Evolutionary conservation across 345 rosid species (phyloP), one percentile per base, ranked within the genome.

Genomic region (Eucalyptus caleyi): DNA sequence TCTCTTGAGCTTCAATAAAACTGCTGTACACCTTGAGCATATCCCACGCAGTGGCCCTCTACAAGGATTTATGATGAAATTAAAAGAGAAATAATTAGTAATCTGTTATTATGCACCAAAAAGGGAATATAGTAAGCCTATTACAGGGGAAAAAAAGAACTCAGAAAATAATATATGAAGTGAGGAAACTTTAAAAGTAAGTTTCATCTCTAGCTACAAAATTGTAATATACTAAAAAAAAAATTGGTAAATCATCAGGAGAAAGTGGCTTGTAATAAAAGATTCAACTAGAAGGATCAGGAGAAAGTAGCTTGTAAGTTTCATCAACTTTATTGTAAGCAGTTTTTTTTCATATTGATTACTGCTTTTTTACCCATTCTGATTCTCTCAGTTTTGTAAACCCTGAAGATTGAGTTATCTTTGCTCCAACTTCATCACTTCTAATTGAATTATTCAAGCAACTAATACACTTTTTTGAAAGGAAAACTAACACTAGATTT

Each of bases 41-140:
- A 94, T 98, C 99, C 99, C 98, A 96, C 3, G 98, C 97, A 91
- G 93, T 95, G 88, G 98, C 99, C 80, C 93, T 93, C 99, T 97
- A 89, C 88, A 91, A 50, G 91, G 56, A 86, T 81, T 77, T 8
- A 34, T 6, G 34, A 88, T 88, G 56, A 67, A 47, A 81, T 87
- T 21, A 90, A 59, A 59, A 59, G 56, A 65, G 87, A 44, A 89
- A 42, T 86, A 6, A 21, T 23, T 34, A 34, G 56, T 16, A 4
- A 81, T 50, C 72, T 15, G 32, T 13, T 44, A n/a, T 87, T 47
- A 44, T 50, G 81, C 51, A 34, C 51, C 40, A 62, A 9, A 37
- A n/a, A 49, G 67, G 37, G 23, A 45, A 34, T 16, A 24, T 27
- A 34, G 50, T 87, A 34, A 40, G 50, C 40, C 26, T 49, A 83